These are phyloP conservation scores for Acrodontium crateriforme DNA, from an alignment of 2,329 filamentous ascomycete species.

Conservation along the genomic window DNA sequence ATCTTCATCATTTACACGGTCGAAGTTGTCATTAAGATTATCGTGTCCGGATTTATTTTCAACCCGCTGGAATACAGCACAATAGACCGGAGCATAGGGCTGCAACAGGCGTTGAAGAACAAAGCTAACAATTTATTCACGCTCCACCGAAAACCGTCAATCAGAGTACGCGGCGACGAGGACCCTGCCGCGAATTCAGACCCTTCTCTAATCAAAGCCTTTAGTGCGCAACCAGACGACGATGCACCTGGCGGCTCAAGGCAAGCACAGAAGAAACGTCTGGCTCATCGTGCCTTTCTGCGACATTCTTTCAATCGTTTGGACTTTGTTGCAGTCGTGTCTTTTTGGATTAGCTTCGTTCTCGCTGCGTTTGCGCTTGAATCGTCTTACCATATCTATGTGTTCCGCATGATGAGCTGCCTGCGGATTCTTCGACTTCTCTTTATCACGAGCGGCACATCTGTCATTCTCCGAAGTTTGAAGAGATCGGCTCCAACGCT, in stretches of 20 bases:
- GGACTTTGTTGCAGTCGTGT: slow-evolving; percentile 86
- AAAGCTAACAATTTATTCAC: slow-evolving; percentile 70
- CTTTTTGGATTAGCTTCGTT: slow-evolving; percentile 83
- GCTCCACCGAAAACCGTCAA: slow-evolving; percentile 60
- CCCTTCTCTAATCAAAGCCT: slow-evolving; percentile 20
- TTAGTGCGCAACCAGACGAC: slow-evolving; percentile 25
- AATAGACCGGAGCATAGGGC: slow-evolving; percentile 61
- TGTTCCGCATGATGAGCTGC: slow-evolving; percentile 95
- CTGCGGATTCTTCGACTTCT: slow-evolving; percentile 84
- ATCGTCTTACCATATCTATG: slow-evolving; percentile 56
- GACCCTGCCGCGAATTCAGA: too few relatives aligned
- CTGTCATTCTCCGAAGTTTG: slow-evolving; percentile 84
- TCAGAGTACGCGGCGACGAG: slow-evolving; percentile 28
- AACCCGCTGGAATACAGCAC: slow-evolving; percentile 90
- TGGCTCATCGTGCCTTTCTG: slow-evolving; percentile 83
- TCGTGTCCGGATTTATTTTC: slow-evolving; percentile 85
- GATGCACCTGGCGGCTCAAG: slow-evolving; percentile 47
- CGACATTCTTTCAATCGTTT: slow-evolving; percentile 91
- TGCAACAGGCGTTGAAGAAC: slow-evolving; percentile 59
- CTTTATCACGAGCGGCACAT: slow-evolving; percentile 82
- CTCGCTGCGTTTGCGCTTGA: slow-evolving; percentile 60
- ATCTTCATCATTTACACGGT: slow-evolving; percentile 84
- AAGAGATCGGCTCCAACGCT: slow-evolving; percentile 90
- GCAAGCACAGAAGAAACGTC: slow-evolving; percentile 68
- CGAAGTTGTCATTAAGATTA: slow-evolving; percentile 67